These are phyloP conservation scores for Paraconiothyrium brasiliense DNA, from an alignment of 2,329 filamentous ascomycete species.

Conservation along the genomic window DNA sequence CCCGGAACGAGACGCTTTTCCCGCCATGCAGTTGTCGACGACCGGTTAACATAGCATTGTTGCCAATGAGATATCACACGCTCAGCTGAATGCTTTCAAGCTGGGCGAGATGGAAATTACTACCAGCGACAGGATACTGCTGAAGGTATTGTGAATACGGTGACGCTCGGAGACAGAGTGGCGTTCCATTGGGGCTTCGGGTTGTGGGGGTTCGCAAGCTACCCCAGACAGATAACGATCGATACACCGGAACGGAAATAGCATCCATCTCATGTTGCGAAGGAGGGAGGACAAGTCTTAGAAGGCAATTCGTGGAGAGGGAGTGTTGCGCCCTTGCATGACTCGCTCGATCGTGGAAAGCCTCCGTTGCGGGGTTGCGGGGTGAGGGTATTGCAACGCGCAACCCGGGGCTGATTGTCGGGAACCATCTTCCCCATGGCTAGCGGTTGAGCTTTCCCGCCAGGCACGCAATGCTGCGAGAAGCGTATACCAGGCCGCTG, in stretches of 20 bases:
- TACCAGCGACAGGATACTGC: constrained; percentile 19
- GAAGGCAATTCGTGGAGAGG: background rate
- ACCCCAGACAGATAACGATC: background rate
- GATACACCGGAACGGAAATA: background rate
- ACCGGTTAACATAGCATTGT: constrained; percentile 55
- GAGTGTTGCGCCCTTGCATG: background rate
- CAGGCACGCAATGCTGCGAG: background rate
- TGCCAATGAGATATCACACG: constrained; percentile 47
- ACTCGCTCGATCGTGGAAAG: background rate
- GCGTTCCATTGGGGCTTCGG: too few relatives aligned
- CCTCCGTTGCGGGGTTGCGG: constrained; percentile 5
- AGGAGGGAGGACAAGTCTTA: background rate
- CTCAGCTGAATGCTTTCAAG: constrained; percentile 15
- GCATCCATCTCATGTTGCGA: background rate
- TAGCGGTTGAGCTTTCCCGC: constrained; percentile 25
- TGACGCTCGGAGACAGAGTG: too few relatives aligned
- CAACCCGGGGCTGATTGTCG: constrained; percentile 7
- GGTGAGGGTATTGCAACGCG: background rate
- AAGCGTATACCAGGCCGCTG: background rate
- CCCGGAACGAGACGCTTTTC: constrained; percentile 22
- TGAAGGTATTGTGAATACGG: too few relatives aligned
- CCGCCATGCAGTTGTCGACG: constrained; percentile 17
- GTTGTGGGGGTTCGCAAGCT: background rate
- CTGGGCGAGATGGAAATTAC: constrained; percentile 14
- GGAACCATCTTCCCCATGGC: constrained; percentile 26